phyloP scores from a whole-genome alignment of 192 early-diverging fungal genomes.

The Coemansia sp. region DNA sequence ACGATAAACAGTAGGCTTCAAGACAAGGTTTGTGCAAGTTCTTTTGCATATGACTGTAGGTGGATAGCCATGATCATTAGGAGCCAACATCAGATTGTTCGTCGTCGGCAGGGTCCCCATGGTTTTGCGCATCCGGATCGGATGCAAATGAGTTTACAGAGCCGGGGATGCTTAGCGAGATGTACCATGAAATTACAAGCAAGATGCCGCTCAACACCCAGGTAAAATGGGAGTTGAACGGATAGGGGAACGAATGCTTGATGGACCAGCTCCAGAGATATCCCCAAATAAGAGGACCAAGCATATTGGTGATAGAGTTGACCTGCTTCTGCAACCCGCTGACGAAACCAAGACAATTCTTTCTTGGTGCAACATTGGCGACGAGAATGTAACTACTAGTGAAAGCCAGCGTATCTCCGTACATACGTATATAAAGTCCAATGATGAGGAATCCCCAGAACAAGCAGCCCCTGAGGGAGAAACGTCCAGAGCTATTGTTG shows the following conservation, averaged over 20 bases:
- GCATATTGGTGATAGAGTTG: neutral
- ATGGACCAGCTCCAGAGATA: no score
- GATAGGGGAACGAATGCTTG: no score
- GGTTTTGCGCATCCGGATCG: neutral
- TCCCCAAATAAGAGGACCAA: conserved; percentile 5
- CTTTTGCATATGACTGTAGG: no score
- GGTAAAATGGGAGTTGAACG: neutral
- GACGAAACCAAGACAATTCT: conserved; percentile 1
- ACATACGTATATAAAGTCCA: neutral
- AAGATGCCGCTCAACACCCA: conserved; percentile 29
- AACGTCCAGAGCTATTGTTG: neutral
- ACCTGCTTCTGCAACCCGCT: conserved; percentile 8
- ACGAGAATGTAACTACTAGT: conserved; percentile 7
- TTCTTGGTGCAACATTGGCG: no score
- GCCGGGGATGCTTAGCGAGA: conserved; percentile 16
- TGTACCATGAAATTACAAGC: neutral
- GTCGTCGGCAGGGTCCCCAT: no score
- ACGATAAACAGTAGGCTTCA: no score
- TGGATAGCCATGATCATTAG: no score
- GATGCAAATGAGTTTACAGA: conserved; percentile 37
- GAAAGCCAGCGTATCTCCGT: neutral
- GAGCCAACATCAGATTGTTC: no score
- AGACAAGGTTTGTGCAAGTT: no score
- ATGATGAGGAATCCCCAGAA: neutral
- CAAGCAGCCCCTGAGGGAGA: neutral